phyloP scores from a whole-genome alignment of 805 yeast species.

The Barnettozyma vustinii region DNA sequence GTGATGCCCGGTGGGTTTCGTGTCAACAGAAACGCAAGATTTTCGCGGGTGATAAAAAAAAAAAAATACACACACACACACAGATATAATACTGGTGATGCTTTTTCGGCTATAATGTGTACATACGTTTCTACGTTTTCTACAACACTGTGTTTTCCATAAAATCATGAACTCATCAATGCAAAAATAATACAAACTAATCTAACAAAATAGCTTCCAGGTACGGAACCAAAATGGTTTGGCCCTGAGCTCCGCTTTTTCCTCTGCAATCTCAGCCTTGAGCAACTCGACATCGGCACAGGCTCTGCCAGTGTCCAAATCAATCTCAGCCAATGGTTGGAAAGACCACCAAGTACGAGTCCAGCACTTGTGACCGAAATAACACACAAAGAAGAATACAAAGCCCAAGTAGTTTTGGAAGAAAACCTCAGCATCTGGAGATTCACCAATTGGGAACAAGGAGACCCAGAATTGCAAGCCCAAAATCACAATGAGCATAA shows the following conservation, averaged over 20 bases:
- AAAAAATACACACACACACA: too few species aligned
- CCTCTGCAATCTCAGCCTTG: slow-evolving; percentile 53
- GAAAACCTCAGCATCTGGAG: slow-evolving; percentile 30
- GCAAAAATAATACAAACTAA: slow-evolving; percentile 12
- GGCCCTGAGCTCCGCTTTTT: slow-evolving; percentile 41
- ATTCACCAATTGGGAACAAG: slow-evolving; percentile 37
- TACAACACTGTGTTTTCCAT: too few species aligned
- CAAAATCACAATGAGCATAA: slow-evolving; percentile 32
- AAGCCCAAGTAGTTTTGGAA: slow-evolving; percentile 39
- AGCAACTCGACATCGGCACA: slow-evolving; percentile 51
- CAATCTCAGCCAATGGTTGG: slow-evolving; percentile 44
- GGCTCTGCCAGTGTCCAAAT: slow-evolving; percentile 60
- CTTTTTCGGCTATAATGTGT: too few species aligned
- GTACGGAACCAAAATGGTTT: slow-evolving; percentile 43
- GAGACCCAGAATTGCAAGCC: slow-evolving; percentile 46
- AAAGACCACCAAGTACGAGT: slow-evolving; percentile 36
- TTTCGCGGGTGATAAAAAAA: neutral
- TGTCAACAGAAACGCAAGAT: neutral
- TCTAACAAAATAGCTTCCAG: slow-evolving; percentile 57
- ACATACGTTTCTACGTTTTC: too few species aligned
- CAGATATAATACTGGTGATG: too few species aligned
- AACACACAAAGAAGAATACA: slow-evolving; percentile 34
- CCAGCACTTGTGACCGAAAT: slow-evolving; percentile 39
- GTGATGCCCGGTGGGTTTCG: too few species aligned
- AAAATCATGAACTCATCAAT: neutral